Percentiles rank a stretch among this genome's conserved stretches.
phyloP scores from a whole-genome alignment of 2,329 filamentous ascomycete species.

The Xylaria sp. region DNA sequence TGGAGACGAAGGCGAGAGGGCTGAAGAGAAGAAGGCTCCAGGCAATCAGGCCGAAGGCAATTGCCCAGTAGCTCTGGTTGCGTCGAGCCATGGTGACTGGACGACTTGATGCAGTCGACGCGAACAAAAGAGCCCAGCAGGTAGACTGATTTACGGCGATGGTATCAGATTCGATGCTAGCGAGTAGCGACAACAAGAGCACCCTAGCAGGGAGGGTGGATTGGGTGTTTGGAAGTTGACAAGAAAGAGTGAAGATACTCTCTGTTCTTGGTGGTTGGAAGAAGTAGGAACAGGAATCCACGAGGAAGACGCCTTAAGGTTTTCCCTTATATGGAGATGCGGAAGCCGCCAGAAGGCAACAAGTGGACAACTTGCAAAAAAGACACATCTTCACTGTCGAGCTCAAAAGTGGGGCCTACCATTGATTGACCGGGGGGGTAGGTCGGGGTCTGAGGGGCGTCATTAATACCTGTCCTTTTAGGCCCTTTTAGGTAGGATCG shows the following conservation, averaged over 20 bases:
- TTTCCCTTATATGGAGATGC: constrained; percentile 30
- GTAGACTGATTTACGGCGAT: background rate
- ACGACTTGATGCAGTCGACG: constrained; percentile 11
- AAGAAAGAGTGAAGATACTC: constrained; percentile 7
- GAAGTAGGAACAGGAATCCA: constrained; percentile 5
- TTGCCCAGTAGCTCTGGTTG: constrained; percentile 63
- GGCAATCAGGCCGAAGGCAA: constrained; percentile 83
- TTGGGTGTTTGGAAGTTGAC: constrained; percentile 7
- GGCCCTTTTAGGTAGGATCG: no score
- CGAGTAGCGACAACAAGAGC: background rate
- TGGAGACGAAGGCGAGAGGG: constrained; percentile 77
- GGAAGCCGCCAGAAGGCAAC: constrained; percentile 21
- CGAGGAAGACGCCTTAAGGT: constrained; percentile 16
- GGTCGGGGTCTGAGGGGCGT: no score
- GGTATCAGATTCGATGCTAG: background rate
- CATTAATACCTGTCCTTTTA: no score
- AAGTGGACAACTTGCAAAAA: constrained; percentile 34
- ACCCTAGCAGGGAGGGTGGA: no score
- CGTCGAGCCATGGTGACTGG: constrained; percentile 44
- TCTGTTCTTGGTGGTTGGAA: background rate
- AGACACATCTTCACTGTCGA: constrained; percentile 30
- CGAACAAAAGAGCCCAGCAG: constrained; percentile 11
- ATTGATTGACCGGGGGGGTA: no score
- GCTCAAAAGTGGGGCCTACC: constrained; percentile 22
- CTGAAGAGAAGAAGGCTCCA: constrained; percentile 88